phyloP scores from a whole-genome alignment of 1,139 yeast species.

The Candida sp. region DNA sequence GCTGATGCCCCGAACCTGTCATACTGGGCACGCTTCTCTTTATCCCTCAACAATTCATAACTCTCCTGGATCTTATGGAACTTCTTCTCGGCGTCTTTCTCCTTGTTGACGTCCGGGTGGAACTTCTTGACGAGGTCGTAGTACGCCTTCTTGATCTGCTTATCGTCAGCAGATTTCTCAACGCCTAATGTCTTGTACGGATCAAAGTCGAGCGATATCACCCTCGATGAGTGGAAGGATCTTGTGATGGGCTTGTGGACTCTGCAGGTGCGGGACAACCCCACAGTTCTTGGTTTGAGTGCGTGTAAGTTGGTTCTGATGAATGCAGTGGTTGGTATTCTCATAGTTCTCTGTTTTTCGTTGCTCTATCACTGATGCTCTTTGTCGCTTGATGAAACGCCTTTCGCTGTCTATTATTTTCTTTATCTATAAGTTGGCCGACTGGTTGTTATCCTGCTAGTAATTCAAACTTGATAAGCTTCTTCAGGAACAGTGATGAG shows the following conservation, averaged over 20 bases:
- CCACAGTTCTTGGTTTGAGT: neutral
- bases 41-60: constrained; percentile 89
- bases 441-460: no score
- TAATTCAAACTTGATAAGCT: no score
- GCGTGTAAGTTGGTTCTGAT: constrained; percentile 3
- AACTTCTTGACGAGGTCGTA: constrained; percentile 90
- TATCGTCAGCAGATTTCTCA: constrained; percentile 67
- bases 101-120: constrained; percentile 98
- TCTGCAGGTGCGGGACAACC: neutral
- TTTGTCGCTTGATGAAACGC: neutral
- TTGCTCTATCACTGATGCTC: neutral
- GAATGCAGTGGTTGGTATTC: constrained; percentile 4
- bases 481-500: no score
- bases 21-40: constrained; percentile 84
- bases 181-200: constrained; percentile 90
- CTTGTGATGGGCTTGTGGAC: constrained; percentile 12
- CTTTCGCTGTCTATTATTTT: no score
- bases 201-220: constrained; percentile 49
- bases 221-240: constrained; percentile 30
- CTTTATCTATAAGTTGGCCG: no score
- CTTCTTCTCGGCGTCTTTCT: constrained; percentile 81
- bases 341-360: constrained; percentile 4
- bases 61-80: constrained; percentile 96
- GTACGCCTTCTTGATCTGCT: constrained; percentile 93
- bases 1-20: constrained; percentile 94